phyloP scores from a whole-genome alignment of 371 early-diverging fungal genomes.

The Blakeslea trispora region DNA sequence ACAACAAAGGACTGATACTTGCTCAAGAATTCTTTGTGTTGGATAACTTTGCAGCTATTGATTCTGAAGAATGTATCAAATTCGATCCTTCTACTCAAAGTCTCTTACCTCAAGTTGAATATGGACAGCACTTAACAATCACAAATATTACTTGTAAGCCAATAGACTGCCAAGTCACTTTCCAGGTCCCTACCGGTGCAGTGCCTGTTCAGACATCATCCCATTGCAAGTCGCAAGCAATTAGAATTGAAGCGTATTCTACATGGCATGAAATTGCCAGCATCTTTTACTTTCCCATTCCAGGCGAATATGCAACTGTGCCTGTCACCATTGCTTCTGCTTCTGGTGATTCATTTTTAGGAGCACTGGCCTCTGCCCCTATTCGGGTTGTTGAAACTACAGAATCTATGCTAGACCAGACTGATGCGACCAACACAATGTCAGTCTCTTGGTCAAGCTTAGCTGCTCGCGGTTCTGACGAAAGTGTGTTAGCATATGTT shows the following conservation, averaged over 20 bases:
- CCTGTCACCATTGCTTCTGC: slow-evolving; percentile 42
- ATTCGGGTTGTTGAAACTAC: slow-evolving; percentile 1
- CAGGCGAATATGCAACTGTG: slow-evolving; percentile 45
- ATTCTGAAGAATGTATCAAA: slow-evolving; percentile 30
- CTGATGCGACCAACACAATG: not conserved
- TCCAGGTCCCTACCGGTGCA: slow-evolving; percentile 48
- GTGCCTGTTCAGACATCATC: slow-evolving; percentile 33
- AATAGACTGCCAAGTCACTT: slow-evolving; percentile 32
- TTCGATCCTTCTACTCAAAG: slow-evolving; percentile 24
- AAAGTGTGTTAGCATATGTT: slow-evolving; percentile 27
- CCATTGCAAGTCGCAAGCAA: slow-evolving; percentile 39
- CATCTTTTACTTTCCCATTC: slow-evolving; percentile 56
- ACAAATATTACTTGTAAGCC: slow-evolving; percentile 39
- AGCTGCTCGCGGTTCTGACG: slow-evolving; percentile 24
- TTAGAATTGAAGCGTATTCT: slow-evolving; percentile 39
- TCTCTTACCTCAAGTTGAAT: slow-evolving; percentile 18
- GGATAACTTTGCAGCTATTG: slow-evolving; percentile 8
- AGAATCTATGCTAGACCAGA: not conserved
- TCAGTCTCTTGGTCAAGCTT: slow-evolving; percentile 20
- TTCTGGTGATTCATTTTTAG: slow-evolving; percentile 24
- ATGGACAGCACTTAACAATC: slow-evolving; percentile 44
- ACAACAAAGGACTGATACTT: slow-evolving; percentile 22
- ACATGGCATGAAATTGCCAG: slow-evolving; percentile 44
- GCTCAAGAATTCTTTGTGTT: slow-evolving; percentile 35
- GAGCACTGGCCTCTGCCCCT: not conserved